These are phyloP conservation scores for Begonia masoniana DNA, from an alignment of 306 rosid species.

Conservation along the genomic window DNA sequence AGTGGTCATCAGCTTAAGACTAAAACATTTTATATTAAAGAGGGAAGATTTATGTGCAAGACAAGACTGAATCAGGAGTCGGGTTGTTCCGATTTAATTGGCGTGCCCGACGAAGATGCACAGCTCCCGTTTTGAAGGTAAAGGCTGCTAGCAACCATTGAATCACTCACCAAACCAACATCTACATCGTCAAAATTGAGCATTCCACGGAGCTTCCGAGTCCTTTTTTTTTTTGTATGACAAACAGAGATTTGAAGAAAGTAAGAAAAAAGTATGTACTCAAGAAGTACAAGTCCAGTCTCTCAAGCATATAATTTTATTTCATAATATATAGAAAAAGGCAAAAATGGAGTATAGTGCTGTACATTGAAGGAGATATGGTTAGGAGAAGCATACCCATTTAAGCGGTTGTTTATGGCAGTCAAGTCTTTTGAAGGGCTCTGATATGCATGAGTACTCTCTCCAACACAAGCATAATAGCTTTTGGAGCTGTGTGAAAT, in stretches of 20 bases:
- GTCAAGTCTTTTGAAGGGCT: slow-evolving; percentile 97
- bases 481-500: slow-evolving; percentile 93
- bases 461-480: slow-evolving; percentile 97
- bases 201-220: slow-evolving; percentile 64
- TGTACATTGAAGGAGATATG: background rate
- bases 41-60: slow-evolving; percentile 16
- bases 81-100: slow-evolving; percentile 69
- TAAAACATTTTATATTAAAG: background rate
- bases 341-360: too few species aligned
- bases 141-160: slow-evolving; percentile 91
- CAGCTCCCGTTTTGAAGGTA: slow-evolving; percentile 76
- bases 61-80: slow-evolving; percentile 31
- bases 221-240: slow-evolving; percentile 19
- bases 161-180: slow-evolving; percentile 82
- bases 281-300: too few species aligned
- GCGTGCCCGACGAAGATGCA: slow-evolving; percentile 66
- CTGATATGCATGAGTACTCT: slow-evolving; percentile 97
- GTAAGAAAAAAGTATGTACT: too few species aligned
- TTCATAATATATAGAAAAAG: too few species aligned
- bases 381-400: slow-evolving; percentile 37
- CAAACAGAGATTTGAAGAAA: too few species aligned
- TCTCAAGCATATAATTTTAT: too few species aligned
- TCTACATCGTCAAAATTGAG: slow-evolving; percentile 76
- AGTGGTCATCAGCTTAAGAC: slow-evolving; percentile 14
- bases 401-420: slow-evolving; percentile 90